Conservation (phyloP, 208 protist species). For the Crithidia thermophila region DNA sequence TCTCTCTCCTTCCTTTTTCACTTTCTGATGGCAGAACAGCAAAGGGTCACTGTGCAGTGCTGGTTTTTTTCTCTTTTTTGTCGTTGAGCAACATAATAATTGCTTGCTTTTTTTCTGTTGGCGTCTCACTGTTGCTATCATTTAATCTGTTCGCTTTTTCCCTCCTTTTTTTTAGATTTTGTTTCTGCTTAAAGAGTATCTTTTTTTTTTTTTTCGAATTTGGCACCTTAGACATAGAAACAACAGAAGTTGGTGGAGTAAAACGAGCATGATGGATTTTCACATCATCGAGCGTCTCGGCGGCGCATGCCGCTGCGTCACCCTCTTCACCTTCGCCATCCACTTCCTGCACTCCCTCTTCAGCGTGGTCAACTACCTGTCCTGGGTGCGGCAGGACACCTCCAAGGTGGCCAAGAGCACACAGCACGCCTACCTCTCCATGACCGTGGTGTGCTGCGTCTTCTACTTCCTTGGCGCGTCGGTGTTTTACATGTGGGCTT, state of each 20-base stretch:
- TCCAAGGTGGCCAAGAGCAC: conserved; percentile 23
- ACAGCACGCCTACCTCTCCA: conserved; percentile 60
- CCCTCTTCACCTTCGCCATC: conserved; percentile 74
- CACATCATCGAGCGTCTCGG: conserved; percentile 66
- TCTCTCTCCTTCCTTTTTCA: too few relatives aligned
- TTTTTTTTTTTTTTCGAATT: neutral
- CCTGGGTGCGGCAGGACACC: conserved; percentile 59
- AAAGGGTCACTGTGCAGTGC: too few relatives aligned
- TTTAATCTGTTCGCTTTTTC: neutral
- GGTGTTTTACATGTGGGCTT: conserved; percentile 93
- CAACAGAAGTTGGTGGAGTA: neutral
- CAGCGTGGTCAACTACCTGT: conserved; percentile 66
- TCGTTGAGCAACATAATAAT: too few relatives aligned
- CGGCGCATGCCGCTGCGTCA: conserved; percentile 57
- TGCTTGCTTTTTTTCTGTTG: neutral
- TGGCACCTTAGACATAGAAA: neutral
- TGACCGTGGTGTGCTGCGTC: conserved; percentile 67
- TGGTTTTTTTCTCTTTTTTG: too few relatives aligned
- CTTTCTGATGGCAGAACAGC: too few relatives aligned
- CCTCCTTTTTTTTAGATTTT: conserved; percentile 3
- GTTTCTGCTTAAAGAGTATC: neutral
- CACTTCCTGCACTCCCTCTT: conserved; percentile 84
- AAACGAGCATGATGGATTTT: conserved; percentile 35
- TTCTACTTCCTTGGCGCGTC: conserved; percentile 74
- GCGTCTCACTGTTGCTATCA: neutral